Evolutionary conservation across 192 early-diverging fungal species (phyloP).

Genomic region (Physocladia obscura): DNA sequence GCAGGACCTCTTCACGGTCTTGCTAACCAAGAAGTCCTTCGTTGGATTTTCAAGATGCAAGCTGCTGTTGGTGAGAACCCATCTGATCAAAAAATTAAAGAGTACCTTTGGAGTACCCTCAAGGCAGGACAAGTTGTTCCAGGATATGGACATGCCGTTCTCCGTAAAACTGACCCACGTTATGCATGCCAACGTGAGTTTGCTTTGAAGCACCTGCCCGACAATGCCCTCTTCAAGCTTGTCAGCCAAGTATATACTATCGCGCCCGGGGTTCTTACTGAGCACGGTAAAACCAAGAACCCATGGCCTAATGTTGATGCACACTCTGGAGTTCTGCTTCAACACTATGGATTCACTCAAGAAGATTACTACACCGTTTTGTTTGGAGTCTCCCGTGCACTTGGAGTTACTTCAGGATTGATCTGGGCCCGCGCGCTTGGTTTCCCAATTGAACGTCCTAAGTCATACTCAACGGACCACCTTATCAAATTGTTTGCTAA

Average conservation of each 20-base stretch:
- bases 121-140: conserved; percentile 96
- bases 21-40: conserved; percentile 99
- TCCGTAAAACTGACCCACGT: conserved; percentile 95
- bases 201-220: conserved; percentile 94
- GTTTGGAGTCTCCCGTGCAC: conserved; percentile 97
- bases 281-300: conserved; percentile 99
- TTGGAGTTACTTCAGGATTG: conserved; percentile 91
- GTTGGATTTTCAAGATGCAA: conserved; percentile 93
- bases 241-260: conserved; percentile 97
- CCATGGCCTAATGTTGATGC: conserved; percentile 99
- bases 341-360: conserved; percentile 94
- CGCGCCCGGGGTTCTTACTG: conserved; percentile 88
- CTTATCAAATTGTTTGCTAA: conserved; percentile 83
- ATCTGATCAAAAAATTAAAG: conserved; percentile 91
- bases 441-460: conserved; percentile 88
- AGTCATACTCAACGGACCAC: conserved; percentile 80
- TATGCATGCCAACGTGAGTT: conserved; percentile 99
- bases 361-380: conserved; percentile 99
- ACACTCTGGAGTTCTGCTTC: conserved; percentile 95
- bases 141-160: conserved; percentile 98
- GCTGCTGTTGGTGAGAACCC: conserved; percentile 81
- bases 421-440: conserved; percentile 98
- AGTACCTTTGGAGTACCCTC: conserved; percentile 94
- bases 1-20: conserved; percentile 99
- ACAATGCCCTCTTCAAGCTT: conserved; percentile 94